Conservation (phyloP, 2,329 filamentous ascomycete genomes). For the Fusarium setosum region DNA sequence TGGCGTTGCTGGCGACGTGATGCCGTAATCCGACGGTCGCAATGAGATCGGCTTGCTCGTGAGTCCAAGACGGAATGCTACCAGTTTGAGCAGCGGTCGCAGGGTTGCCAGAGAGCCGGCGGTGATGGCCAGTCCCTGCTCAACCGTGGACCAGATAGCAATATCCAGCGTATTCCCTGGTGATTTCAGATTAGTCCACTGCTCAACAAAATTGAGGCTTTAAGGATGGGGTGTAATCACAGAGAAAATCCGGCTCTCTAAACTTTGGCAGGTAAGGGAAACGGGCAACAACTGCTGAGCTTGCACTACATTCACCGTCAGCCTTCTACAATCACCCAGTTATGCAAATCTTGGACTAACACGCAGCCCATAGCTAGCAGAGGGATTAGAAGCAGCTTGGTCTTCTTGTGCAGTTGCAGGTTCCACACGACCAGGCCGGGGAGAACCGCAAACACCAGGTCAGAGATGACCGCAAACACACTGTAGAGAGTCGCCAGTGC, state of each 20-base stretch:
- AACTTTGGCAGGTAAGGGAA: conserved; percentile 49
- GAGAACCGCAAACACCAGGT: conserved; percentile 60
- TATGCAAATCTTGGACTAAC: conserved; percentile 35
- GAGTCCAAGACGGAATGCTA: conserved; percentile 18
- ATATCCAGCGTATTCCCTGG: conserved; percentile 51
- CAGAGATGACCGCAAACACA: conserved; percentile 56
- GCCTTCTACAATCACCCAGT: background rate
- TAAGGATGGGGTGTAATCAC: conserved; percentile 29
- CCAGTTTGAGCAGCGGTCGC: conserved; percentile 50
- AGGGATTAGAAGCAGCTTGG: conserved; percentile 60
- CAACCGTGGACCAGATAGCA: conserved; percentile 59
- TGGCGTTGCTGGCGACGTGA: conserved; percentile 1
- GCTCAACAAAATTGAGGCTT: rapidly evolving
- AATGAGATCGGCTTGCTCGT: conserved; percentile 26
- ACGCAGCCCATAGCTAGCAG: conserved; percentile 66
- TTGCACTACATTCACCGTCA: conserved; percentile 46
- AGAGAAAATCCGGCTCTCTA: conserved; percentile 53
- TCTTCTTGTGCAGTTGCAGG: conserved; percentile 60
- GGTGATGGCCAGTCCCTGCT: conserved; percentile 57
- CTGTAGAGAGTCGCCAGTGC: conserved; percentile 61
- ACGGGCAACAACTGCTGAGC: conserved; percentile 52
- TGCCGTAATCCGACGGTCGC: conserved; percentile 20
- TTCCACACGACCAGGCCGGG: conserved; percentile 64
- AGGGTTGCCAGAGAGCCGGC: conserved; percentile 57
- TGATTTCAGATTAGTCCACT: background rate